Base-by-base conservation (phyloP, 2,329 filamentous ascomycete species). In the Fusarium sp. region DNA sequence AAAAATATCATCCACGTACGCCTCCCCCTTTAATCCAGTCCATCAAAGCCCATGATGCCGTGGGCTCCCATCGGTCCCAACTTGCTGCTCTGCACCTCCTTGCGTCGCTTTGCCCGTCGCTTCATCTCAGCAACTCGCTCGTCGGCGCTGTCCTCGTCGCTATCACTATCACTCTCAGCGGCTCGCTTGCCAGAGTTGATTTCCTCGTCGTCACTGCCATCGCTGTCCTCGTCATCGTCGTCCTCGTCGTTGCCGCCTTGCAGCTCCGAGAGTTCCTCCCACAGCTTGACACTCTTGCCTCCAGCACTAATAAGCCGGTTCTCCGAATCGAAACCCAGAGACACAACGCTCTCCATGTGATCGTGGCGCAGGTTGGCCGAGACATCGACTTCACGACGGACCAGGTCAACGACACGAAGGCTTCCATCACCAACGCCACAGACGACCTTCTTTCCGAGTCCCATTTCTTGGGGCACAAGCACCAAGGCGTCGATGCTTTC, bases 301-400 rank as follows among this genome's bases (percentile, higher is more conserved):
- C 97, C 97, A 13, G 95, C 95, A 78, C 92, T 97, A 76, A 99
- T 95, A 87, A 99, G 91, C 54, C 97, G 89, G 54, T 95, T 94
- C 61, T 92, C 91, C 60, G 93, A 92, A 83, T 98, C 97, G 74
- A 98, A 97, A 1, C 89, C 93, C 1, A 99, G 83, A 0, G 90
- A 93, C 2, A 95, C 89, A 5, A 98, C 95, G 3, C 93, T 93
- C 80, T 98, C 96, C 20, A 97, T 85, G 69, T 97, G 95, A 79
- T 98, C 94, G 81, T 98, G 96, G 77, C 90, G 80, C 41, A 86
- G 76, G 85, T 78, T 93, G 80, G 88, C 77, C 61, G 92, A 89
- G 1, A 86, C 86, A 27, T 94, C 86, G 5, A 97, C 90, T 80
- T 94, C 92, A 76, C 97, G 93, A n/a, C 77, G 79, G 1, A 92